These are phyloP conservation scores for Coemansia sp. DNA, from an alignment of 192 early-diverging fungal species.

Conservation along the genomic window DNA sequence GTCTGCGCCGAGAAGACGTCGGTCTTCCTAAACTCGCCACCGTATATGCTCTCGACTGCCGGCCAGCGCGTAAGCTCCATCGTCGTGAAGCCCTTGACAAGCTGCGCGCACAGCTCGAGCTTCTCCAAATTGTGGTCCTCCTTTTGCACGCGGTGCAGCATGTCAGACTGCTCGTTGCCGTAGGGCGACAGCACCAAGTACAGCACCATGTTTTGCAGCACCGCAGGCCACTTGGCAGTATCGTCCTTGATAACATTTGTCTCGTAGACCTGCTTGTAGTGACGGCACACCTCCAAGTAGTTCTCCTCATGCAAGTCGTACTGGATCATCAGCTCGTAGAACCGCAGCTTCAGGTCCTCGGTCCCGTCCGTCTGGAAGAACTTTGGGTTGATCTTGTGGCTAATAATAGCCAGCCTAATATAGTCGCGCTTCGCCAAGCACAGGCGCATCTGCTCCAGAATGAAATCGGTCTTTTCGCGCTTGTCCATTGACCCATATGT, in stretches of 20 bases:
- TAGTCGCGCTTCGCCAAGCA: slow-evolving; percentile 93
- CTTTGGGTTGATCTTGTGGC: slow-evolving; percentile 93
- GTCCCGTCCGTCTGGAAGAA: slow-evolving; percentile 85
- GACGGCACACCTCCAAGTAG: slow-evolving; percentile 90
- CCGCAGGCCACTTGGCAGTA: slow-evolving; percentile 71
- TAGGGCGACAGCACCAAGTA: slow-evolving; percentile 90
- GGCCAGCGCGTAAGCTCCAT: slow-evolving; percentile 96
- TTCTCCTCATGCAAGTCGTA: slow-evolving; percentile 89
- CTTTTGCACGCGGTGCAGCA: slow-evolving; percentile 80
- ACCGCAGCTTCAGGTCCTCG: slow-evolving; percentile 86
- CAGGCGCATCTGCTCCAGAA: slow-evolving; percentile 98
- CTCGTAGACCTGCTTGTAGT: slow-evolving; percentile 90
- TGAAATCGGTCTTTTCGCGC: slow-evolving; percentile 99
- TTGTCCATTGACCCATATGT: slow-evolving; percentile 99
- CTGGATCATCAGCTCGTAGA: slow-evolving; percentile 96
- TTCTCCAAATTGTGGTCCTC: slow-evolving; percentile 81
- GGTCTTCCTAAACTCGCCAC: slow-evolving; percentile 71
- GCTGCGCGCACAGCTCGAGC: slow-evolving; percentile 72
- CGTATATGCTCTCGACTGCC: slow-evolving; percentile 90
- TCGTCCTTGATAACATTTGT: slow-evolving; percentile 82
- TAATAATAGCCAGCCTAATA: slow-evolving; percentile 89
- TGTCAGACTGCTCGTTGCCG: slow-evolving; percentile 95
- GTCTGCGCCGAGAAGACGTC: slow-evolving; percentile 71
- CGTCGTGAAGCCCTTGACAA: slow-evolving; percentile 89
- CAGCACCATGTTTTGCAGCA: slow-evolving; percentile 79